Conservation (phyloP, 441 rosid species). For the Bruguiera hainesii region DNA sequence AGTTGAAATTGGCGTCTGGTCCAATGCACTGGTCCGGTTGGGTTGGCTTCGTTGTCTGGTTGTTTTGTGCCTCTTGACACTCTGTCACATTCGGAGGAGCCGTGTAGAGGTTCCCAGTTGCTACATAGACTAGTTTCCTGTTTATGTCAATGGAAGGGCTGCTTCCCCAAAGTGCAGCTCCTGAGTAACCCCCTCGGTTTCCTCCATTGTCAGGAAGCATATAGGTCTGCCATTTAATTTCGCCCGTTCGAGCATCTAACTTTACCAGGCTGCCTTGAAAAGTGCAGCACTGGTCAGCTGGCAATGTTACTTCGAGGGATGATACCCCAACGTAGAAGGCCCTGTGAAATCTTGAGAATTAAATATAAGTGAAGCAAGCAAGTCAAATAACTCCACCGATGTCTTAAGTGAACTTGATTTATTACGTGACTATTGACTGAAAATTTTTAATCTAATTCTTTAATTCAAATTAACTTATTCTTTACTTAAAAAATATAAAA, state of each 20-base stretch:
- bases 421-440: too few species aligned
- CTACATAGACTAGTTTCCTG: slow-evolving; percentile 31
- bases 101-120: slow-evolving; percentile 41
- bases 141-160: slow-evolving; percentile 37
- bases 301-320: slow-evolving; percentile 29
- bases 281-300: slow-evolving; percentile 28
- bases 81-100: slow-evolving; percentile 27
- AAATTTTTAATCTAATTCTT: too few species aligned
- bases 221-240: slow-evolving; percentile 36
- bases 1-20: slow-evolving; percentile 29
- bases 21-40: slow-evolving; percentile 34
- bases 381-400: background rate
- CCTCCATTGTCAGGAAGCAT: slow-evolving; percentile 39
- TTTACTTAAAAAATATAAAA: too few species aligned
- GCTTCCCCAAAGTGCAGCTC: slow-evolving; percentile 53
- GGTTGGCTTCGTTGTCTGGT: slow-evolving; percentile 33
- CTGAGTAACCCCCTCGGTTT: slow-evolving; percentile 30
- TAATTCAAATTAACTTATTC: too few species aligned
- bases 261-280: slow-evolving; percentile 39
- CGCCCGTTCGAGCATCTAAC: slow-evolving; percentile 29
- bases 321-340: slow-evolving; percentile 31
- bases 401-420: too few species aligned
- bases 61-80: slow-evolving; percentile 39
- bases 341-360: slow-evolving; percentile 4
- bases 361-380: background rate